These are phyloP conservation scores for Brettanomyces bruxellensis DNA, from an alignment of 805 yeast species.

Conservation along the genomic window DNA sequence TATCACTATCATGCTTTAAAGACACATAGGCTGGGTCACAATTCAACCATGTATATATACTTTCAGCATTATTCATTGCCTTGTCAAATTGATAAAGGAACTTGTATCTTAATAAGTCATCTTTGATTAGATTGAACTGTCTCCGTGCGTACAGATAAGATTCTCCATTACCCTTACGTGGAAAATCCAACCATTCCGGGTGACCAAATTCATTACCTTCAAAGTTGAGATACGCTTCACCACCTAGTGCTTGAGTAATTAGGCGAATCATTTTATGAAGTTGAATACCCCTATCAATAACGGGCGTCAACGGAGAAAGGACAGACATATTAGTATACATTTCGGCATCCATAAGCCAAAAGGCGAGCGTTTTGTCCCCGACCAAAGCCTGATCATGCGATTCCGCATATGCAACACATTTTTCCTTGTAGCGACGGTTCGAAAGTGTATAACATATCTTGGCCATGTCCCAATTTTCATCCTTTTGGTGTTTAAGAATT, in stretches of 20 bases:
- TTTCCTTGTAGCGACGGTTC: conserved; percentile 81
- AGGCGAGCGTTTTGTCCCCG: conserved; percentile 93
- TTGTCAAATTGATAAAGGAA: conserved; percentile 74
- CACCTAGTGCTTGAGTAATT: conserved; percentile 85
- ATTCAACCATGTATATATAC: conserved; percentile 60
- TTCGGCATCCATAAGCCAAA: conserved; percentile 97
- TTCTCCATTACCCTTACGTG: conserved; percentile 79
- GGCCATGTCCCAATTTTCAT: conserved; percentile 89
- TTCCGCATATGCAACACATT: conserved; percentile 87
- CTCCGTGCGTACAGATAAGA: conserved; percentile 92
- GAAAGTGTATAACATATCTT: conserved; percentile 72
- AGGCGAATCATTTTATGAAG: conserved; percentile 87
- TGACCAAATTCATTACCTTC: conserved; percentile 99
- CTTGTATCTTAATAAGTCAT: conserved; percentile 70
- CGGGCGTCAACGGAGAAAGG: conserved; percentile 61
- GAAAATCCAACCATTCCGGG: conserved; percentile 98
- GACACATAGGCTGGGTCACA: conserved; percentile 75
- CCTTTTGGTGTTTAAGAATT: conserved; percentile 68
- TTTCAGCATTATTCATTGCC: conserved; percentile 74
- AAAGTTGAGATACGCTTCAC: conserved; percentile 91
- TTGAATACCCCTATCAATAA: conserved; percentile 82
- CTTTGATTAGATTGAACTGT: conserved; percentile 82
- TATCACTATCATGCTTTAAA: conserved; percentile 81
- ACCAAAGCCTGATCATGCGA: conserved; percentile 97
- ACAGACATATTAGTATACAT: conserved; percentile 95